Conservation (phyloP, 2,329 filamentous ascomycete species). For the Clarireedia homoeocarpa region DNA sequence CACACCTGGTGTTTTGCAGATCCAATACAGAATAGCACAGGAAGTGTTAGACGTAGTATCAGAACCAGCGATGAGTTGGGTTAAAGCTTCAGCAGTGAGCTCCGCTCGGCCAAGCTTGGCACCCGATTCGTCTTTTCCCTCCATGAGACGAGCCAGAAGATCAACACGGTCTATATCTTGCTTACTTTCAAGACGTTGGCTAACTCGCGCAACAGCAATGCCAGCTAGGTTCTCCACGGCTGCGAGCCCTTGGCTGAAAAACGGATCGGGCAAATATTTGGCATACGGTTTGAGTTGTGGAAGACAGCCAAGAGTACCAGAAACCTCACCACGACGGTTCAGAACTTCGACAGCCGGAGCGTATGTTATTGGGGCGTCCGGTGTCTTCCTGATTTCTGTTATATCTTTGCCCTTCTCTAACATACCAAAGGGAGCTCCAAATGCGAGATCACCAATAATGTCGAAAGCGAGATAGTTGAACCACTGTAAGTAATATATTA, state of each 20-base stretch:
- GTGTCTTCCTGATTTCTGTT: slow-evolving; percentile 60
- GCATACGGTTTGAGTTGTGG: slow-evolving; percentile 72
- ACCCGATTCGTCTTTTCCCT: slow-evolving; percentile 75
- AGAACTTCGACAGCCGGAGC: slow-evolving; percentile 79
- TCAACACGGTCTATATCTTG: slow-evolving; percentile 64
- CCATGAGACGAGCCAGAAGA: slow-evolving; percentile 74
- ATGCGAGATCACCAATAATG: slow-evolving; percentile 53
- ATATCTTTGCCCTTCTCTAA: slow-evolving; percentile 68
- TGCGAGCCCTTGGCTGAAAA: slow-evolving; percentile 66
- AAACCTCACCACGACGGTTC: slow-evolving; percentile 82
- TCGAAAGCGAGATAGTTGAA: slow-evolving; percentile 60
- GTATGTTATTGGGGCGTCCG: slow-evolving; percentile 55
- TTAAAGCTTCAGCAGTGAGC: slow-evolving; percentile 80
- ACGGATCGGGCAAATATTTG: slow-evolving; percentile 70
- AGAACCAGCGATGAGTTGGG: slow-evolving; percentile 74
- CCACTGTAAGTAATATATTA: slow-evolving; percentile 39
- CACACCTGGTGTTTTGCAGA: slow-evolving; percentile 60
- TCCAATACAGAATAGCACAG: slow-evolving; percentile 76
- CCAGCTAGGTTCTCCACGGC: slow-evolving; percentile 77
- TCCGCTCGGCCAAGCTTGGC: slow-evolving; percentile 68
- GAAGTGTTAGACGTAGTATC: slow-evolving; percentile 75
- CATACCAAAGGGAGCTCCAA: slow-evolving; percentile 78
- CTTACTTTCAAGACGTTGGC: slow-evolving; percentile 63
- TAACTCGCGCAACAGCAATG: slow-evolving; percentile 78
- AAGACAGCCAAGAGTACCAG: slow-evolving; percentile 66